Evolutionary conservation across 345 rosid species (phyloP).

Genomic region (Limnanthes douglasii): DNA sequence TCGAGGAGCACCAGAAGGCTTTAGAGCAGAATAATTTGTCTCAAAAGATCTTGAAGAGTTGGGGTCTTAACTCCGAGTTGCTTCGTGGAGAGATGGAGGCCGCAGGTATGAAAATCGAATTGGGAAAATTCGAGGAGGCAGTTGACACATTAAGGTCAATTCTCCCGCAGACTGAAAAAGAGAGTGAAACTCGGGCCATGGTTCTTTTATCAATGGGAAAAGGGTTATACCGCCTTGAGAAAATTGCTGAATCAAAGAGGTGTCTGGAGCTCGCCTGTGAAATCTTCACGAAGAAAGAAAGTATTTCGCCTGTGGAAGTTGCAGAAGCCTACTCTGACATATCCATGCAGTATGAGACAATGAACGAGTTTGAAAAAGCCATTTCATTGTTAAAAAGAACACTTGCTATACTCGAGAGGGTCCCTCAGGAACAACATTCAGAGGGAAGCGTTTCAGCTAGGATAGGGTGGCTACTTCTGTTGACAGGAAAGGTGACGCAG

Average conservation of each 20-base stretch:
- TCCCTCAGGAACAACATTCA: constrained; percentile 78
- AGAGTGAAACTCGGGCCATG: constrained; percentile 55
- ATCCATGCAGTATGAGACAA: constrained; percentile 76
- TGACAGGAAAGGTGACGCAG: constrained; percentile 68
- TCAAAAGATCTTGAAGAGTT: constrained; percentile 54
- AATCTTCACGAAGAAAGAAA: constrained; percentile 68
- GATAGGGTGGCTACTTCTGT: constrained; percentile 78
- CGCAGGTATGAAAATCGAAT: constrained; percentile 79
- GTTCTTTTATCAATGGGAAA: constrained; percentile 81
- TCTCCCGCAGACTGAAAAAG: constrained; percentile 59
- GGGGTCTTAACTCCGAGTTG: constrained; percentile 70
- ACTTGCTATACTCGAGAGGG: constrained; percentile 54
- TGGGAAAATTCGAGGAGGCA: constrained; percentile 68
- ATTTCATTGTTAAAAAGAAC: constrained; percentile 66
- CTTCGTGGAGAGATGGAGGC: constrained; percentile 73
- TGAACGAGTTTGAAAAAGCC: constrained; percentile 76
- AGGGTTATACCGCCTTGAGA: constrained; percentile 53
- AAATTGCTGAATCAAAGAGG: constrained; percentile 48
- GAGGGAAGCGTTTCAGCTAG: constrained; percentile 89
- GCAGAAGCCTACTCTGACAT: constrained; percentile 90
- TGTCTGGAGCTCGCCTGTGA: constrained; percentile 73
- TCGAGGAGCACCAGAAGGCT: constrained; percentile 82
- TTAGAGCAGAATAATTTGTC: constrained; percentile 72
- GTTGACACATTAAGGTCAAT: constrained; percentile 45
- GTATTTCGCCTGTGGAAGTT: constrained; percentile 46